Conservation (phyloP, 306 rosid species). For the Cucurbita pepo region DNA sequence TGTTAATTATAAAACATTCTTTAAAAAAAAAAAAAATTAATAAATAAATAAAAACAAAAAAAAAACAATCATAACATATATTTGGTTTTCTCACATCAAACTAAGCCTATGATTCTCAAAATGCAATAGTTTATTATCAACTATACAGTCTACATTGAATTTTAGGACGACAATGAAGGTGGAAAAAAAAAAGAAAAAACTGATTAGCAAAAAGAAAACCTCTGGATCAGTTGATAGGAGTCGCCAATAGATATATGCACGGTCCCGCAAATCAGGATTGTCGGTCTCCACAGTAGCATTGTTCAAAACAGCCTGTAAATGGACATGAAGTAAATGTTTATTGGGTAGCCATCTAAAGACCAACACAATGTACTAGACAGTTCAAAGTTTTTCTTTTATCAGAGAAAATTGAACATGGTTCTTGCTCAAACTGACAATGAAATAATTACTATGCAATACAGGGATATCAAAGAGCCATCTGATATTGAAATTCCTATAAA, state of each 20-base stretch:
- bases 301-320: conserved; percentile 81
- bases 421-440: neutral
- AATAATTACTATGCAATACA: neutral
- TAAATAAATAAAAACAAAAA: no score
- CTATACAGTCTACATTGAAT: neutral
- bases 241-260: conserved; percentile 99
- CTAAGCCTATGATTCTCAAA: neutral
- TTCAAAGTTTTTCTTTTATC: neutral
- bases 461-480: neutral
- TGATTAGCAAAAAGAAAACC: conserved; percentile 33
- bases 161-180: neutral
- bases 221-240: conserved; percentile 97
- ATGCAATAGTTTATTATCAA: neutral
- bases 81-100: neutral
- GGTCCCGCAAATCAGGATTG: conserved; percentile 97
- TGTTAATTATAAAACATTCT: neutral
- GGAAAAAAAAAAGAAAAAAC: neutral
- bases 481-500: neutral
- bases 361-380: neutral
- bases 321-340: neutral
- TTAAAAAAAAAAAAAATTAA: neutral
- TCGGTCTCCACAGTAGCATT: conserved; percentile 96
- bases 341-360: neutral
- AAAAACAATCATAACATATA: neutral
- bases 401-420: neutral